A percentile compares a stretch with the other conserved stretches of the same genome.
phyloP scores from a whole-genome alignment of 805 yeast species.

The Saccharomycopsis olivae region DNA sequence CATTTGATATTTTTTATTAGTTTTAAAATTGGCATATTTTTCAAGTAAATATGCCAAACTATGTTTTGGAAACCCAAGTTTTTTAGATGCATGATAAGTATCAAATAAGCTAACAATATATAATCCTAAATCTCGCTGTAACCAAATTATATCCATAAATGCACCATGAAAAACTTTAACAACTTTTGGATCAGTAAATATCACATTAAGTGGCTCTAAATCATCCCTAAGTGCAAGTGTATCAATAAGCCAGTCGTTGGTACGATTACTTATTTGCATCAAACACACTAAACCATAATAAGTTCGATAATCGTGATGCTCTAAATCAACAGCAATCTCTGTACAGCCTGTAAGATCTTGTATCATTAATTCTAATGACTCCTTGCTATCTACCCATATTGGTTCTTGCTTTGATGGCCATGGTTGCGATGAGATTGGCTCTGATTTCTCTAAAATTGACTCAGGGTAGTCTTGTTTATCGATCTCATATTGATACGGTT shows the following conservation, averaged over 20 bases:
- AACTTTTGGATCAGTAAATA: constrained; percentile 73
- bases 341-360: constrained; percentile 35
- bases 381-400: constrained; percentile 59
- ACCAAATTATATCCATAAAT: constrained; percentile 92
- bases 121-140: constrained; percentile 89
- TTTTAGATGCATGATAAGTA: constrained; percentile 81
- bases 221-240: constrained; percentile 72
- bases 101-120: constrained; percentile 86
- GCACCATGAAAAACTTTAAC: constrained; percentile 95
- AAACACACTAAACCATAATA: constrained; percentile 85
- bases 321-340: constrained; percentile 88
- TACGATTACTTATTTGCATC: constrained; percentile 82
- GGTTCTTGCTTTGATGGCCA: constrained; percentile 55
- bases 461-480: constrained; percentile 58
- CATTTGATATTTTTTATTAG: constrained; percentile 88
- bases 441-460: constrained; percentile 33
- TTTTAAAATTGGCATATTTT: constrained; percentile 66
- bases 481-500: constrained; percentile 78
- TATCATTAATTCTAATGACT: constrained; percentile 43
- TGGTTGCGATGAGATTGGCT: constrained; percentile 43
- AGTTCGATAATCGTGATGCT: constrained; percentile 88
- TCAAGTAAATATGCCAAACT: constrained; percentile 81
- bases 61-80: constrained; percentile 68
- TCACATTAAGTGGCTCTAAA: constrained; percentile 50
- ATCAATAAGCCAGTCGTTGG: constrained; percentile 81